These are phyloP conservation scores for Cryptomeria japonica DNA, from an alignment of 75 land plant species.

Conservation along the genomic window DNA sequence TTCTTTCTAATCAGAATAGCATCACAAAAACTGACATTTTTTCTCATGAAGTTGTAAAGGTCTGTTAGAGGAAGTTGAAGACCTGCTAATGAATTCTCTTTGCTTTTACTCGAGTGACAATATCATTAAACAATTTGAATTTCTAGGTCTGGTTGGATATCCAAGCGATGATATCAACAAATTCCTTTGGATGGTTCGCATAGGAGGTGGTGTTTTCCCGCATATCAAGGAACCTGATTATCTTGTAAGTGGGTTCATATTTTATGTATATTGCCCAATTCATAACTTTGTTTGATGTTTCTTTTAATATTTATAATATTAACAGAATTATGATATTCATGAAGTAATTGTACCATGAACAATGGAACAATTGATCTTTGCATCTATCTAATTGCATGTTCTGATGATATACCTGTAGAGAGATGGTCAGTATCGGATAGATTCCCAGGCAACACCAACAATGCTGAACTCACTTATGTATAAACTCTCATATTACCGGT, in stretches of 20 bases:
- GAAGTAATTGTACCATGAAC: neutral
- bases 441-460: constrained; percentile 94
- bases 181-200: constrained; percentile 99
- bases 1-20: neutral
- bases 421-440: constrained; percentile 97
- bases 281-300: neutral
- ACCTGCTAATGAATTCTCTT: neutral
- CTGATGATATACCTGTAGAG: constrained; percentile 45
- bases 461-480: constrained; percentile 99
- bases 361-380: neutral
- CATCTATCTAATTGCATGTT: constrained; percentile 5
- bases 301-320: neutral
- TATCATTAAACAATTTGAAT: neutral
- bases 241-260: constrained; percentile 53
- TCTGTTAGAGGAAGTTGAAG: neutral
- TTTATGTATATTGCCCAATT: neutral
- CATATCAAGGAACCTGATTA: constrained; percentile 99
- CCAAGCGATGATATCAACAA: constrained; percentile 99
- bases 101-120: neutral
- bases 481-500: constrained; percentile 97
- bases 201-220: constrained; percentile 99
- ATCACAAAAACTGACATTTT: neutral
- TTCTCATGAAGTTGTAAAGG: neutral
- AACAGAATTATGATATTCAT: neutral
- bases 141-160: constrained; percentile 86